Evolutionary conservation across 2,329 filamentous ascomycete species (phyloP).

Genomic region (Aspergillus fijiensis): DNA sequence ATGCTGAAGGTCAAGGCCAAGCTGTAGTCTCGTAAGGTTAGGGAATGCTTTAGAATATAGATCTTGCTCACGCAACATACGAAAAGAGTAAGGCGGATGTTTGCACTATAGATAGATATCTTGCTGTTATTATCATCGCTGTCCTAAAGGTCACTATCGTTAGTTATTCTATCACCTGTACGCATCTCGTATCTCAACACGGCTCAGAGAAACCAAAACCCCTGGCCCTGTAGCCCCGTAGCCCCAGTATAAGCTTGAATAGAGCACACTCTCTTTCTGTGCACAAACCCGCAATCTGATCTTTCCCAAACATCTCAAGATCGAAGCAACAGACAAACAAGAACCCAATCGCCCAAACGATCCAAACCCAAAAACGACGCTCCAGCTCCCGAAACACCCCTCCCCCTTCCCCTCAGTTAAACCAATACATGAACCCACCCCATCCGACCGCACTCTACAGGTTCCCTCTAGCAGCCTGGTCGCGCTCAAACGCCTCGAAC

Average conservation of each 20-base stretch:
- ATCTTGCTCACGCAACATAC: not conserved
- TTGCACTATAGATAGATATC: not conserved
- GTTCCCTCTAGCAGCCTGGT: slow-evolving; percentile 2
- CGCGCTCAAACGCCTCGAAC: slow-evolving; percentile 76
- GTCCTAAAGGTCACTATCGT: not conserved
- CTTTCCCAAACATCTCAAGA: not conserved
- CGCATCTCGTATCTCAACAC: not conserved
- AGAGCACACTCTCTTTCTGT: no score
- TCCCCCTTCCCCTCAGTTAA: no score
- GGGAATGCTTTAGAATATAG: not conserved
- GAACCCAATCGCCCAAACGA: not conserved
- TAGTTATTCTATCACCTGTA: not conserved
- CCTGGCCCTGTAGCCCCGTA: no score
- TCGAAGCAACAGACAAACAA: not conserved
- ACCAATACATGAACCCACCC: no score
- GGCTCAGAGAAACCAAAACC: not conserved
- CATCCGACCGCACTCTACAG: not conserved
- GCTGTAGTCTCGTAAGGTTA: slow-evolving; percentile 38
- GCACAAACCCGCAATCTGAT: no score
- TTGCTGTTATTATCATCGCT: not conserved
- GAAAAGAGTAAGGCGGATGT: not conserved
- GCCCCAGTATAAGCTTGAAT: no score
- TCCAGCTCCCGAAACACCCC: no score
- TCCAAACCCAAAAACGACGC: no score
- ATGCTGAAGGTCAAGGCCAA: slow-evolving; percentile 64